Conservation (phyloP, 441 rosid genomes). For the Euphorbia corollata region DNA sequence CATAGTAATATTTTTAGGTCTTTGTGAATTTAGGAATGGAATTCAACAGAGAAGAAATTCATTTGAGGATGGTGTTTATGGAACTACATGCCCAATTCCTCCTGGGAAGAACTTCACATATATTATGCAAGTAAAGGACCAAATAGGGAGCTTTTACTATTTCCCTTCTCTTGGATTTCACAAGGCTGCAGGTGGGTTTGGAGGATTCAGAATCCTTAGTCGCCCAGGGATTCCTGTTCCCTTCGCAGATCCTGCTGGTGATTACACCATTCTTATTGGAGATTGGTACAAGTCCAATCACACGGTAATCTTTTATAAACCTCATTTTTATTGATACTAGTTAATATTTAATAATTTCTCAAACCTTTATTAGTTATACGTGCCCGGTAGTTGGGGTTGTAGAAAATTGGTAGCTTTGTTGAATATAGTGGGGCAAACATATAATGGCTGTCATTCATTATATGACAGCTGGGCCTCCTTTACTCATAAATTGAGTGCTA, state of each 20-base stretch:
- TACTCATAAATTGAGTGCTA: not conserved
- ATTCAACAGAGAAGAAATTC: constrained; percentile 81
- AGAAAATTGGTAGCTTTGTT: constrained; percentile 1
- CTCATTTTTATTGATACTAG: not conserved
- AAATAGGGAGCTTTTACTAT: constrained; percentile 86
- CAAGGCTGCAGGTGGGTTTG: constrained; percentile 91
- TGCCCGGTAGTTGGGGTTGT: not conserved
- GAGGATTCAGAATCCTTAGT: constrained; percentile 77
- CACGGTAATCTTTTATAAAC: constrained; percentile 41
- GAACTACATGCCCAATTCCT: constrained; percentile 91
- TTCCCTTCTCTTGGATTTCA: constrained; percentile 87
- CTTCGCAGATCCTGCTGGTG: constrained; percentile 65
- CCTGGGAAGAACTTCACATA: constrained; percentile 77
- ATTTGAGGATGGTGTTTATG: constrained; percentile 64
- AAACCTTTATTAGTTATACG: not conserved
- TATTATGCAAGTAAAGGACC: constrained; percentile 85
- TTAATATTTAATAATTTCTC: not conserved
- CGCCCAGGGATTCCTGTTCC: constrained; percentile 86
- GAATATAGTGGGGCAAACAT: not conserved
- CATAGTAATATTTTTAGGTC: not conserved
- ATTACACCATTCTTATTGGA: constrained; percentile 76
- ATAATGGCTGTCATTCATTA: not conserved
- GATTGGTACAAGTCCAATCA: constrained; percentile 81
- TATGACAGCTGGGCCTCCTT: constrained; percentile 1
- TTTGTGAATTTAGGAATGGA: constrained; percentile 48